Evolutionary conservation across 1,139 yeast genomes (phyloP).

Genomic region (Schwanniomyces etchellsii): DNA sequence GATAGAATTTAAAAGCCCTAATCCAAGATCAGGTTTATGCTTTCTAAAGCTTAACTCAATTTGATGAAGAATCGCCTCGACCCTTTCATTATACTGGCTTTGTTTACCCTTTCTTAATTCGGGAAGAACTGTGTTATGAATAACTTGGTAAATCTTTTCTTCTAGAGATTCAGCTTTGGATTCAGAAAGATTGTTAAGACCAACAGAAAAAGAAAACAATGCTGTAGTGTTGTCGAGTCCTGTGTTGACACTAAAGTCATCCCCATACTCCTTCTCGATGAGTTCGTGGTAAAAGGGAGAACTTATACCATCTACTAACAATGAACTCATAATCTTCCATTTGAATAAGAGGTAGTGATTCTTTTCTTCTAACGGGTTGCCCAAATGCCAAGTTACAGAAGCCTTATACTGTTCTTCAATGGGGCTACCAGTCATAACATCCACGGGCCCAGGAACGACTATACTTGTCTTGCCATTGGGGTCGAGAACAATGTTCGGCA

Average conservation of each 20-base stretch:
- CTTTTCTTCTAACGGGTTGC: constrained; percentile 56
- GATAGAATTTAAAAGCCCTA: constrained; percentile 66
- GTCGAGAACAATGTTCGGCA: constrained; percentile 19
- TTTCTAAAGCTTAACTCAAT: constrained; percentile 78
- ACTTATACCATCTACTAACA: constrained; percentile 87
- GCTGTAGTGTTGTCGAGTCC: constrained; percentile 86
- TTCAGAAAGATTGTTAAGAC: constrained; percentile 68
- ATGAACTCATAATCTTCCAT: constrained; percentile 63
- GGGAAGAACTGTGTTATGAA: constrained; percentile 31
- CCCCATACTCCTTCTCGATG: constrained; percentile 79
- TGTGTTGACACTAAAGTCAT: constrained; percentile 82
- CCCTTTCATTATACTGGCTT: constrained; percentile 54
- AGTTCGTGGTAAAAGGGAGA: constrained; percentile 82
- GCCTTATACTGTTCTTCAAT: constrained; percentile 65
- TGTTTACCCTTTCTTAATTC: constrained; percentile 31
- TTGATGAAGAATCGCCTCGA: constrained; percentile 85
- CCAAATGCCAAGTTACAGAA: constrained; percentile 85
- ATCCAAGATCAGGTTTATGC: constrained; percentile 87
- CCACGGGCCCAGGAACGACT: constrained; percentile 66
- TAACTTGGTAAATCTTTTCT: constrained; percentile 36
- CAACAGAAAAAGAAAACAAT: constrained; percentile 73
- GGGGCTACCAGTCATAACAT: constrained; percentile 64
- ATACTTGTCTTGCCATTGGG: constrained; percentile 16
- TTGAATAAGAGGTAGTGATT: constrained; percentile 60
- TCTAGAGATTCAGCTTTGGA: constrained; percentile 45